Conservation (phyloP, 306 rosid species). For the Casuarina cunninghamiana region DNA sequence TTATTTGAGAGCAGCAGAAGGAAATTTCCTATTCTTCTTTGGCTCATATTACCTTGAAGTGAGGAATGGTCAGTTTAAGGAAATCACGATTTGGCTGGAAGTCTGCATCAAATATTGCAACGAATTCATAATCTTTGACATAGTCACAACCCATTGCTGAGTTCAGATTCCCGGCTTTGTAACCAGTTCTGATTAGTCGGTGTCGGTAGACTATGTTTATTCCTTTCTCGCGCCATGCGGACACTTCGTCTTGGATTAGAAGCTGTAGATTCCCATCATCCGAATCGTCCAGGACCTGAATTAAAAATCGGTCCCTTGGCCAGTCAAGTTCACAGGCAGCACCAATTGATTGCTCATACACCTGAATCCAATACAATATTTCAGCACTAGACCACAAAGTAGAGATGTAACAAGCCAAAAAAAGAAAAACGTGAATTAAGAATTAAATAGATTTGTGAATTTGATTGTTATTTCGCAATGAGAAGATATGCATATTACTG, state of each 20-base stretch:
- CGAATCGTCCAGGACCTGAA: slow-evolving; percentile 94
- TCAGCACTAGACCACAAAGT: slow-evolving; percentile 18
- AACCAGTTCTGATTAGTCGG: slow-evolving; percentile 89
- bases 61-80: slow-evolving; percentile 83
- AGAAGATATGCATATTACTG: background rate
- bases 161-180: slow-evolving; percentile 95
- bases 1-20: background rate
- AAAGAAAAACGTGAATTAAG: background rate
- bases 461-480: background rate
- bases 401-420: background rate
- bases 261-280: slow-evolving; percentile 68
- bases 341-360: slow-evolving; percentile 82
- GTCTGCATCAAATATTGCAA: slow-evolving; percentile 94
- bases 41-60: slow-evolving; percentile 62
- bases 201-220: slow-evolving; percentile 82
- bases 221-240: slow-evolving; percentile 77
- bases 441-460: background rate
- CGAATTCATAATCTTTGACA: slow-evolving; percentile 84
- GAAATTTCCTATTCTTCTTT: background rate
- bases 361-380: slow-evolving; percentile 39
- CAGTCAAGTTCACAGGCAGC: slow-evolving; percentile 93
- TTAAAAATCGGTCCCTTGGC: slow-evolving; percentile 80
- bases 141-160: slow-evolving; percentile 96
- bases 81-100: slow-evolving; percentile 92
- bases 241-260: slow-evolving; percentile 77